A percentile compares a stretch with the other conserved stretches of the same genome.
These are phyloP conservation scores for Fragaria ananassa DNA, from an alignment of 306 rosid genomes.

Conservation along the genomic window DNA sequence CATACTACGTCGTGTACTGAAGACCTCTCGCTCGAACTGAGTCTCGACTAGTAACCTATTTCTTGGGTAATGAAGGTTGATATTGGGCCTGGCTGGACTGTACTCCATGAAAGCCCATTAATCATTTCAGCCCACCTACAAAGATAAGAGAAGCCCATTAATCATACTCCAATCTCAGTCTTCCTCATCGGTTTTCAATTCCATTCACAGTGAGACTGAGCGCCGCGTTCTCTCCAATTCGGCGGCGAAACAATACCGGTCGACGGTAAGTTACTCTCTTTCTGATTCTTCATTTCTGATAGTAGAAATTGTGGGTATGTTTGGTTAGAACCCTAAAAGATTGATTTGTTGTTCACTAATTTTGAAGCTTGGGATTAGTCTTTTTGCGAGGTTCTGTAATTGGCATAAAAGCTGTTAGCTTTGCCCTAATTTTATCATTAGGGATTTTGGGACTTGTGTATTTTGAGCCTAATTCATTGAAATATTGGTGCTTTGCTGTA, in stretches of 20 bases:
- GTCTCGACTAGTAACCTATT: neutral
- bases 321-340: neutral
- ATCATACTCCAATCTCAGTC: neutral
- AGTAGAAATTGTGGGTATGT: neutral
- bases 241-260: neutral
- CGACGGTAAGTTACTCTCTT: neutral
- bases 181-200: neutral
- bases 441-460: neutral
- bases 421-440: too few relatives aligned
- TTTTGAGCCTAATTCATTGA: neutral
- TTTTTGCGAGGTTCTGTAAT: neutral
- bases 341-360: neutral
- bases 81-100: neutral
- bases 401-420: neutral
- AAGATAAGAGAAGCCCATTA: neutral
- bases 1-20: too few relatives aligned
- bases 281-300: neutral
- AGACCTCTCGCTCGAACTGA: too few relatives aligned
- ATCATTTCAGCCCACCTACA: neutral
- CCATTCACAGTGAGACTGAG: neutral
- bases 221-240: neutral
- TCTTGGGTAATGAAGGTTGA: neutral
- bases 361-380: neutral
- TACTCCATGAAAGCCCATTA: neutral
- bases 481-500: neutral